Conservation (phyloP, 768 basidiomycete species). For the Pulveroboletus frians region DNA sequence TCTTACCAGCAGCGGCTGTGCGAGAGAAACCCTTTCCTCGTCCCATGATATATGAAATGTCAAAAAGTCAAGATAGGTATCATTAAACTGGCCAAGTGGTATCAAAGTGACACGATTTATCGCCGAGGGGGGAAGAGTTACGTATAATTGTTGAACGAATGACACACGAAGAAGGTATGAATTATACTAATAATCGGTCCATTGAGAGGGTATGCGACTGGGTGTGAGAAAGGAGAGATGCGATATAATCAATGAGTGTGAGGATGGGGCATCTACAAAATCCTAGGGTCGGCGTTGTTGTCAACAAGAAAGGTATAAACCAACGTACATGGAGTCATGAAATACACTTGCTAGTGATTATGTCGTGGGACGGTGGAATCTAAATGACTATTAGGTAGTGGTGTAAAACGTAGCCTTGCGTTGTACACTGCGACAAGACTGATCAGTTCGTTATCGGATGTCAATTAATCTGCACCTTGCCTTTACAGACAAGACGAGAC, state of each 20-base stretch:
- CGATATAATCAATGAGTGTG: conserved; percentile 20
- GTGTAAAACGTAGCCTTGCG: conserved; percentile 24
- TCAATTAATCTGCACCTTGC: conserved; percentile 4
- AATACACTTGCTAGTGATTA: conserved; percentile 29
- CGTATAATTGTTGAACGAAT: conserved; percentile 15
- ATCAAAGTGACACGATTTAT: conserved; percentile 6
- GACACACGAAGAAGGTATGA: conserved; percentile 22
- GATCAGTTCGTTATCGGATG: conserved; percentile 1
- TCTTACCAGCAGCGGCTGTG: background rate
- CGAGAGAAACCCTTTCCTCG: background rate
- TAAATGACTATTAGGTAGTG: conserved; percentile 24
- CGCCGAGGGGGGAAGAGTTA: conserved; percentile 1
- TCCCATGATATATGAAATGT: background rate
- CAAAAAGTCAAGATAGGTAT: background rate
- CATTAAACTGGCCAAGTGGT: background rate
- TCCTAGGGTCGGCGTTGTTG: background rate
- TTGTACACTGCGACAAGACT: conserved; percentile 22
- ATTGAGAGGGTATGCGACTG: conserved; percentile 25
- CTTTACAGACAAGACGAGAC: conserved; percentile 22
- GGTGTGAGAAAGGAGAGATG: conserved; percentile 21
- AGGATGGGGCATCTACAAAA: conserved; percentile 24
- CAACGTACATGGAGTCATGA: conserved; percentile 24
- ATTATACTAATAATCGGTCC: conserved; percentile 23
- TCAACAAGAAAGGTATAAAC: background rate
- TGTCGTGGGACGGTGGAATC: conserved; percentile 19